phyloP scores from a whole-genome alignment of 2,329 filamentous ascomycete species.

The Pseudogymnoascus sp. region DNA sequence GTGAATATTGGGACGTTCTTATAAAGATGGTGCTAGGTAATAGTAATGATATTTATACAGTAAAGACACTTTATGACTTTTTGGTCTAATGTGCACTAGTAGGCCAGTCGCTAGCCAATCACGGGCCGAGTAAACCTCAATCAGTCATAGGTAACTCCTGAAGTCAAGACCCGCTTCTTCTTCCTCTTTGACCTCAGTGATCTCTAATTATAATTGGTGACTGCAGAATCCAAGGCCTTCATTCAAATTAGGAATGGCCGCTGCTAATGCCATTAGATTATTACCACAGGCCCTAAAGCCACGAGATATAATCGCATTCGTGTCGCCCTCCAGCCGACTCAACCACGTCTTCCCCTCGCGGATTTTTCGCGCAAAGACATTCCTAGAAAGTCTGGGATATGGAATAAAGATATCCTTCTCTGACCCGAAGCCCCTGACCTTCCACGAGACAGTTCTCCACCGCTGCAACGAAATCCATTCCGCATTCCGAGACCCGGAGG shows the following conservation, averaged over 20 bases:
- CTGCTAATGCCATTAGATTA: background rate
- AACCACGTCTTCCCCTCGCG: slow-evolving; percentile 20
- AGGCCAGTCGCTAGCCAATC: too few species aligned
- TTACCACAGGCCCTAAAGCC: slow-evolving; percentile 17
- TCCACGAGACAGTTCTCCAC: slow-evolving; percentile 11
- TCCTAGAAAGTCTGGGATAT: slow-evolving; percentile 16
- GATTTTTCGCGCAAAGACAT: slow-evolving; percentile 13
- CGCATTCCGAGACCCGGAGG: slow-evolving; percentile 19
- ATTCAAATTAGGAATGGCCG: background rate
- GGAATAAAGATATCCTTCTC: slow-evolving; percentile 17
- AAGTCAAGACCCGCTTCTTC: background rate
- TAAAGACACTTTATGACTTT: too few species aligned
- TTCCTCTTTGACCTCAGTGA: background rate
- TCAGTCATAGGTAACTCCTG: background rate
- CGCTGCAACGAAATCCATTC: slow-evolving; percentile 19
- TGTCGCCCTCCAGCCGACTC: slow-evolving; percentile 25
- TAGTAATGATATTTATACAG: too few species aligned
- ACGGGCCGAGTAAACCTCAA: background rate
- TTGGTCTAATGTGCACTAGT: too few species aligned
- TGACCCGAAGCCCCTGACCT: slow-evolving; percentile 1
- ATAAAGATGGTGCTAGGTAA: too few species aligned
- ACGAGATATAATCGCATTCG: slow-evolving; percentile 26
- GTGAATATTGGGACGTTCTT: background rate
- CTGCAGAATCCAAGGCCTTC: background rate
- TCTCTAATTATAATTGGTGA: background rate